Percentiles rank a stretch among this genome's conserved stretches.
These are phyloP conservation scores for Phytophthora colocasiae DNA, from an alignment of 352 stramenopile species.

Conservation along the genomic window DNA sequence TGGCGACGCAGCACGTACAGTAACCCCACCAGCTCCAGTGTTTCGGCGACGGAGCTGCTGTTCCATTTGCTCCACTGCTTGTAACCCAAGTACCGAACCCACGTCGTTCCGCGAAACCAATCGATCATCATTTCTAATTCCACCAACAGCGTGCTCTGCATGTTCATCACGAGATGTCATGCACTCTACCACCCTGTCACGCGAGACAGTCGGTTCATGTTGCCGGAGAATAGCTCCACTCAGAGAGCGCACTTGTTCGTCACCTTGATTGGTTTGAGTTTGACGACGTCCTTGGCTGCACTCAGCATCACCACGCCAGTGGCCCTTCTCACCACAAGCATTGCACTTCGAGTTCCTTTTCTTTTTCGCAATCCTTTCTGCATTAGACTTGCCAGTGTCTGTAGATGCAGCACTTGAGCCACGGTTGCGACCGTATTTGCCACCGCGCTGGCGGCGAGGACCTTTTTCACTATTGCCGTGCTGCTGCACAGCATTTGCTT, in stretches of 20 bases:
- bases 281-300: background rate
- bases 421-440: conserved; percentile 7
- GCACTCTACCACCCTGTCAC: background rate
- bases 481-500: conserved; percentile 6
- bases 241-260: conserved; percentile 1
- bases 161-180: background rate
- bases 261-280: background rate
- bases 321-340: background rate
- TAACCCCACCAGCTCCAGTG: background rate
- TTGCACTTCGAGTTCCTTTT: conserved; percentile 12
- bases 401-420: background rate
- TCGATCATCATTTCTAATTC: background rate
- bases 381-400: background rate
- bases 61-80: background rate
- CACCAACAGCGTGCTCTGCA: background rate
- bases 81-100: background rate
- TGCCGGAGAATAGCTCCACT: background rate
- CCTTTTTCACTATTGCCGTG: conserved; percentile 5
- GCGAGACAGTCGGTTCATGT: background rate
- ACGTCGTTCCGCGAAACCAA: background rate
- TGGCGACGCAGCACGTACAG: background rate
- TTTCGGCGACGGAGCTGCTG: background rate
- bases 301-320: conserved; percentile 1
- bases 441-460: background rate
- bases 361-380: background rate